Conservation (phyloP, 2,329 filamentous ascomycete genomes). For the Diaporthe citri region DNA sequence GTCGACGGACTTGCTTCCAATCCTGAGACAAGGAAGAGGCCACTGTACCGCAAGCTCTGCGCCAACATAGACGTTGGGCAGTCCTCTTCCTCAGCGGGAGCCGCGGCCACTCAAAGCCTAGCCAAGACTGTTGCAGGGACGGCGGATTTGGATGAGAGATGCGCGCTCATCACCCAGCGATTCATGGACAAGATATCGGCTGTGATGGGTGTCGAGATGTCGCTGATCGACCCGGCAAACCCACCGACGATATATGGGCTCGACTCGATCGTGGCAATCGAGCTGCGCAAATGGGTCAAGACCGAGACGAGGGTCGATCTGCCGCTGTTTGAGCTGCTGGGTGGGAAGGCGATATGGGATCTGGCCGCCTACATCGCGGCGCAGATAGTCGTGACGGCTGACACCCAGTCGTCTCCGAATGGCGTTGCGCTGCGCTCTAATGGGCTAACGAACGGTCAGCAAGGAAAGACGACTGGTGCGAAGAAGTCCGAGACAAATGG, state of each 20-base stretch:
- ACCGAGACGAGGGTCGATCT: constrained; percentile 11
- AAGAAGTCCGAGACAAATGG: not conserved
- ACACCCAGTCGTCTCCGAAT: not conserved
- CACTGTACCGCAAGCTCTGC: constrained; percentile 12
- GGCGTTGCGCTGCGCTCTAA: not conserved
- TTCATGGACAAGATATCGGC: constrained; percentile 25
- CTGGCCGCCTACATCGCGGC: constrained; percentile 7
- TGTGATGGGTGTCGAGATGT: constrained; percentile 14
- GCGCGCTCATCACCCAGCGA: not conserved
- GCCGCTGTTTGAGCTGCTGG: constrained; percentile 8
- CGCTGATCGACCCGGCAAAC: constrained; percentile 3
- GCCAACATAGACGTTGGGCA: not conserved
- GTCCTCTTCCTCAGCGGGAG: not conserved
- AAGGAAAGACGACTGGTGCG: not conserved
- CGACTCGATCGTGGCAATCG: constrained; percentile 27
- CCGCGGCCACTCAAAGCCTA: constrained; percentile 1
- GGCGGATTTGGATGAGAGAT: not conserved
- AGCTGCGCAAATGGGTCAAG: constrained; percentile 30
- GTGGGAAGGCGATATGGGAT: not conserved
- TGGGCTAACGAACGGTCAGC: not conserved
- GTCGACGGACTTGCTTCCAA: not conserved
- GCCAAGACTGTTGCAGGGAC: not conserved
- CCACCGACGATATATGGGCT: constrained; percentile 19
- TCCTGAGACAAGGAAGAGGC: constrained; percentile 8
- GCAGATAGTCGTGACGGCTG: not conserved